Conservation (phyloP, 768 basidiomycete species). For the Amanita pseudoporphyria region DNA sequence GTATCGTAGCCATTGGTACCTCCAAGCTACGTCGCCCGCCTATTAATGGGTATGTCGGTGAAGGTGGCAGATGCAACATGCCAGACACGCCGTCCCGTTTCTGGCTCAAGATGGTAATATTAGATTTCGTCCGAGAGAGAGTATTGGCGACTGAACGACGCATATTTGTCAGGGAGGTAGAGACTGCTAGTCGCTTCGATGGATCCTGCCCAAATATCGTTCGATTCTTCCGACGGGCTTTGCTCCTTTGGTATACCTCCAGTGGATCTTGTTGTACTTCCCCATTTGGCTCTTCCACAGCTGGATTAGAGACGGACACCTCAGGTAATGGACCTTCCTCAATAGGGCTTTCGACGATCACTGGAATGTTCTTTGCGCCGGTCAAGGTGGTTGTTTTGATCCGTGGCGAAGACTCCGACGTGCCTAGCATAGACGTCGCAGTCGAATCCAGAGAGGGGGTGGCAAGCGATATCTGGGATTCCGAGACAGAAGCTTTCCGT, state of each 20-base stretch:
- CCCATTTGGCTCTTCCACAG: background rate
- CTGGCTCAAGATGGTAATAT: conserved; percentile 12
- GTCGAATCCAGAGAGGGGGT: conserved; percentile 1
- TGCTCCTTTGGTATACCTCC: background rate
- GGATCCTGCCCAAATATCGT: conserved; percentile 3
- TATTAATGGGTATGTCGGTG: conserved; percentile 19
- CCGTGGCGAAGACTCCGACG: conserved; percentile 2
- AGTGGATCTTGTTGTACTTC: background rate
- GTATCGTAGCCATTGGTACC: conserved; percentile 2
- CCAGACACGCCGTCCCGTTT: conserved; percentile 15
- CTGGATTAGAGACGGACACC: background rate
- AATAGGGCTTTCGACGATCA: conserved; percentile 29
- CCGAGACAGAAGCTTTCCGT: conserved; percentile 1
- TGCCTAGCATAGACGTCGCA: background rate
- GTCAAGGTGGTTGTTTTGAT: conserved; percentile 11
- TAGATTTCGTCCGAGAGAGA: conserved; percentile 16
- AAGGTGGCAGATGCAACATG: conserved; percentile 28
- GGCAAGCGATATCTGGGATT: background rate
- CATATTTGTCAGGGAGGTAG: conserved; percentile 32
- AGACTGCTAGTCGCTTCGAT: conserved; percentile 19
- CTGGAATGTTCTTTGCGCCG: conserved; percentile 15
- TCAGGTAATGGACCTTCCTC: conserved; percentile 17
- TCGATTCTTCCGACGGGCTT: background rate
- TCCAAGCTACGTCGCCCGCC: conserved; percentile 1
- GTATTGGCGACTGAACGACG: conserved; percentile 35